These are phyloP conservation scores for Exophiala lecanii-corni DNA, from an alignment of 2,329 filamentous ascomycete species.

Conservation along the genomic window DNA sequence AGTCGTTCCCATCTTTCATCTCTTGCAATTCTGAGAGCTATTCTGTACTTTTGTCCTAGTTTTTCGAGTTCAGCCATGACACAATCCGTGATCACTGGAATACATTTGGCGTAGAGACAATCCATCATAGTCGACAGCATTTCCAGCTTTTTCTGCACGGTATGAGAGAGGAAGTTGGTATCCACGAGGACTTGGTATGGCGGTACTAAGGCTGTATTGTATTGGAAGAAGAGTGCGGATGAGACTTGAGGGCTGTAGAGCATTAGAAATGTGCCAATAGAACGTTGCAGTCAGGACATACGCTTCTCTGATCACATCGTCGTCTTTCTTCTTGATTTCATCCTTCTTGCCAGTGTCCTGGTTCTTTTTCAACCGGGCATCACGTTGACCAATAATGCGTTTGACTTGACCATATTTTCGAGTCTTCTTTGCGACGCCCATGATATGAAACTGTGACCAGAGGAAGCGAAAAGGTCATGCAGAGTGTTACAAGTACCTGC, in stretches of 20 bases:
- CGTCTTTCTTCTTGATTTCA: constrained; percentile 53
- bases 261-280: constrained; percentile 6
- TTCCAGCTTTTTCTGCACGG: constrained; percentile 84
- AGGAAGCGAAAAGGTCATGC: too few relatives aligned
- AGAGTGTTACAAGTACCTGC: too few relatives aligned
- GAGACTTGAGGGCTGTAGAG: constrained; percentile 65
- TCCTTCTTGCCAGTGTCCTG: constrained; percentile 59
- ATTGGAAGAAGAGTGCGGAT: constrained; percentile 79
- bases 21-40: constrained; percentile 78
- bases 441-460: constrained; percentile 36
- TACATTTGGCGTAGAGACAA: constrained; percentile 85
- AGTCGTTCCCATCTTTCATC: constrained; percentile 85
- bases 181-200: constrained; percentile 79
- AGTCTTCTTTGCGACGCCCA: constrained; percentile 87
- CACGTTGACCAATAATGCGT: constrained; percentile 73
- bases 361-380: constrained; percentile 79
- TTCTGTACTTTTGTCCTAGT: constrained; percentile 79
- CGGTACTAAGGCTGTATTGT: constrained; percentile 80
- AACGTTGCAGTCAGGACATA: too few relatives aligned
- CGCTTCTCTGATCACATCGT: constrained; percentile 69
- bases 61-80: constrained; percentile 85
- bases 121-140: constrained; percentile 89
- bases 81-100: constrained; percentile 79
- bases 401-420: constrained; percentile 86
- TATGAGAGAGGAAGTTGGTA: constrained; percentile 88